Conservation (phyloP, 768 basidiomycete genomes). For the Fibroporia radiculosa region DNA sequence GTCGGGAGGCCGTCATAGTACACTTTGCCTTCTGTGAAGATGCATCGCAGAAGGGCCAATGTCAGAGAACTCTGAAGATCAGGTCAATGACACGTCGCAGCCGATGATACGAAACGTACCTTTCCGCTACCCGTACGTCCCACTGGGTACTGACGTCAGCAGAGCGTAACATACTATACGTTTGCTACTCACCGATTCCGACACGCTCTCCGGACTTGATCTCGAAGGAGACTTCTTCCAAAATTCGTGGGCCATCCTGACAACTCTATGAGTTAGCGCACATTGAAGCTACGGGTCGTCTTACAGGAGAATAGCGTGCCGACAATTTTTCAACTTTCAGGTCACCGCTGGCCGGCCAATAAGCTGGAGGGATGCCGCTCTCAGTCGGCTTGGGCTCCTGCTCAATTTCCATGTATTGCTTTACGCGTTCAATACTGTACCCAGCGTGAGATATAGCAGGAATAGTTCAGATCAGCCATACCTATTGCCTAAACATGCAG, state of each 20-base stretch:
- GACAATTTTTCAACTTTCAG: constrained; percentile 44
- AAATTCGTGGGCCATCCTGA: constrained; percentile 46
- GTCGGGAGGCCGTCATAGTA: constrained; percentile 43
- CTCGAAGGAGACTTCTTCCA: constrained; percentile 43
- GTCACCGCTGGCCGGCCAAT: constrained; percentile 54
- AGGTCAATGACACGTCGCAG: neutral
- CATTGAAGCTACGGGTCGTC: neutral
- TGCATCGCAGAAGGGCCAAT: constrained; percentile 45
- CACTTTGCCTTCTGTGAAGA: constrained; percentile 44
- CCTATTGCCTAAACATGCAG: constrained; percentile 19
- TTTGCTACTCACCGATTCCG: constrained; percentile 36
- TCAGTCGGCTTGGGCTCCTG: constrained; percentile 39
- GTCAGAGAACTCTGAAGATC: constrained; percentile 38
- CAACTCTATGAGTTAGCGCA: neutral
- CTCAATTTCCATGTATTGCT: constrained; percentile 49
- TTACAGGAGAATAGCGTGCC: constrained; percentile 37
- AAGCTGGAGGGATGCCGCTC: constrained; percentile 46
- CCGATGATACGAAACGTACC: constrained; percentile 14
- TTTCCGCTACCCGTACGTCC: constrained; percentile 56
- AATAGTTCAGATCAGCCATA: constrained; percentile 3
- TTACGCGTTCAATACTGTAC: constrained; percentile 40
- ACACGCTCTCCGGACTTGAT: constrained; percentile 52
- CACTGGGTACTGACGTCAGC: constrained; percentile 25
- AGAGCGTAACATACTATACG: neutral
- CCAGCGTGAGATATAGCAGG: neutral